Conservation (phyloP, 2,329 filamentous ascomycete genomes). For the Pseudodiploospora longispora region DNA sequence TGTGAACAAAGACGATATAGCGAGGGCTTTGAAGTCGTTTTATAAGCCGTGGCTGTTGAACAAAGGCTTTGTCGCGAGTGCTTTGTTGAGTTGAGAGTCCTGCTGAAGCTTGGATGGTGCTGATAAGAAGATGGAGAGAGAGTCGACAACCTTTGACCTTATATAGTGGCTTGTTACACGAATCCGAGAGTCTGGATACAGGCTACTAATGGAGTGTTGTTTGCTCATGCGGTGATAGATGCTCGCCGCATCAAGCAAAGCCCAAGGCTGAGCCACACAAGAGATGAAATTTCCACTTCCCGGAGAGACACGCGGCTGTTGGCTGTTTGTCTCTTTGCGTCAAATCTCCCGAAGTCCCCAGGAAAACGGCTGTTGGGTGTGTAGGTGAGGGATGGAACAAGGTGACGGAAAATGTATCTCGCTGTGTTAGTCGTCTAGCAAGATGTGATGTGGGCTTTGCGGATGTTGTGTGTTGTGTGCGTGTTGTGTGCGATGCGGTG, state of each 20-base stretch:
- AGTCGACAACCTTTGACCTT: constrained; percentile 7
- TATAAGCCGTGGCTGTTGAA: no score
- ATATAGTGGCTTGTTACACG: constrained; percentile 8
- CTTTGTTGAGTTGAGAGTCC: constrained; percentile 1
- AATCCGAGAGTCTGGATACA: constrained; percentile 6
- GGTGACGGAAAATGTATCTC: constrained; percentile 1
- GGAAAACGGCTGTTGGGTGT: constrained; percentile 5
- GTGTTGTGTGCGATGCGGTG: constrained; percentile 6
- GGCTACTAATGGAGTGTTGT: constrained; percentile 7
- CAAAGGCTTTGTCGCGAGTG: no score
- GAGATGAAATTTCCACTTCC: constrained; percentile 9
- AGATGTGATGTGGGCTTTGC: neutral
- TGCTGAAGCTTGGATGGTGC: constrained; percentile 4
- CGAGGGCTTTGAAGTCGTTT: no score
- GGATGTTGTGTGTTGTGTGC: constrained; percentile 5
- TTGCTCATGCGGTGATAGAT: constrained; percentile 8
- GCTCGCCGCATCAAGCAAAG: constrained; percentile 3
- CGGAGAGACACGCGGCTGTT: constrained; percentile 9
- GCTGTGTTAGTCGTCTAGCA: constrained; percentile 6
- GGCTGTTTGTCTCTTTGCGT: constrained; percentile 9
- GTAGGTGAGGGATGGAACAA: constrained; percentile 1
- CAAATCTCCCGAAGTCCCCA: constrained; percentile 5
- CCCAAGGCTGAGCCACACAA: constrained; percentile 4
- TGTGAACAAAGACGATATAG: no score
- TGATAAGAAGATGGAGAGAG: neutral